phyloP scores from a whole-genome alignment of 1,139 yeast species.

The Suhomyces bribrorum region DNA sequence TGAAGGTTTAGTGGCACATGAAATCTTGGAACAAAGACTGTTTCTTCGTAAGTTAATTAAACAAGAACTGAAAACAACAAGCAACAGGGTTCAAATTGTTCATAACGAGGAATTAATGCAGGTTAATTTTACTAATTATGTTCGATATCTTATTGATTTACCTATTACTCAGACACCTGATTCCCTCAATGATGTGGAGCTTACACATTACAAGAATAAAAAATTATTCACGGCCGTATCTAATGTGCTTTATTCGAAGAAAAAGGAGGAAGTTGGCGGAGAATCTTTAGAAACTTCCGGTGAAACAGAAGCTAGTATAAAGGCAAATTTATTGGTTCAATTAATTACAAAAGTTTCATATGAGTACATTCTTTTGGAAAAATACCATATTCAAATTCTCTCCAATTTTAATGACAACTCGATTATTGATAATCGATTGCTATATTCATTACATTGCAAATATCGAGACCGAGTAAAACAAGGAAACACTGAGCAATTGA shows the following conservation, averaged over 20 bases:
- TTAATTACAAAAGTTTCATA: slow-evolving; percentile 40
- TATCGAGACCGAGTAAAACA: slow-evolving; percentile 19
- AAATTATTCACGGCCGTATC: slow-evolving; percentile 28
- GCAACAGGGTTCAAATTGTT: slow-evolving; percentile 7
- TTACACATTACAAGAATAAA: slow-evolving; percentile 34
- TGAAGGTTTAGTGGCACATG: slow-evolving; percentile 38
- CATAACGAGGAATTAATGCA: slow-evolving; percentile 43
- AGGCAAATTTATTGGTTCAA: slow-evolving; percentile 29
- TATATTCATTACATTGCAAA: slow-evolving; percentile 25
- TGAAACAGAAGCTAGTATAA: slow-evolving; percentile 8
- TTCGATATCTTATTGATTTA: slow-evolving; percentile 36
- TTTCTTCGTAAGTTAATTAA: slow-evolving; percentile 31
- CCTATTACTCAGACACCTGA: slow-evolving; percentile 23
- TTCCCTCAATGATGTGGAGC: slow-evolving; percentile 24
- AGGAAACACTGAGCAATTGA: slow-evolving; percentile 19
- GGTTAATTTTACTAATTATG: slow-evolving; percentile 40
- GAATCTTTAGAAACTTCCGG: slow-evolving; percentile 16
- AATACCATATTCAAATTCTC: slow-evolving; percentile 41
- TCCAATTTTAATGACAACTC: slow-evolving; percentile 38
- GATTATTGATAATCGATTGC: slow-evolving; percentile 29
- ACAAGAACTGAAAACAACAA: slow-evolving; percentile 8
- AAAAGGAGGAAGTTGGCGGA: slow-evolving; percentile 36
- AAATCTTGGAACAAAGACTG: slow-evolving; percentile 30
- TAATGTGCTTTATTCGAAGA: slow-evolving; percentile 27
- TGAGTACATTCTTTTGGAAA: slow-evolving; percentile 45